Evolutionary conservation across 1,284 basidiomycete species (phyloP).

Genomic region (Heliocybe sulcata): DNA sequence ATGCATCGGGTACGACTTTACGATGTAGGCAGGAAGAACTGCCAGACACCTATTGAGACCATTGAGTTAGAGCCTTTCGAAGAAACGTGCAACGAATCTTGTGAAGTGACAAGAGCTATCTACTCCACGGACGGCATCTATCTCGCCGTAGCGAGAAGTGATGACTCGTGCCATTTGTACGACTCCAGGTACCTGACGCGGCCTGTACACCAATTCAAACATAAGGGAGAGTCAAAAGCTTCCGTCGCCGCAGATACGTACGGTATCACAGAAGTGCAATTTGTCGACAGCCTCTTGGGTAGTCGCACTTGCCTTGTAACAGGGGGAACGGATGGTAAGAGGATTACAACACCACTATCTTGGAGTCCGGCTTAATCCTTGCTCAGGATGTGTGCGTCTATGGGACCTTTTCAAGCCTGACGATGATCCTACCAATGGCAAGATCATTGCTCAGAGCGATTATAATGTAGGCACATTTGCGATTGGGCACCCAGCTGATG

Average conservation of each 20-base stretch:
- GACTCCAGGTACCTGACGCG: constrained; percentile 46
- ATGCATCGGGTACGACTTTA: constrained; percentile 42
- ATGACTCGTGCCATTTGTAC: constrained; percentile 55
- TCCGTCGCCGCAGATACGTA: constrained; percentile 22
- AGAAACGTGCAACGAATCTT: constrained; percentile 15
- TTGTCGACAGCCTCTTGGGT: constrained; percentile 37
- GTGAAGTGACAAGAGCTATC: constrained; percentile 40
- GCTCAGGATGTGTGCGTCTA: constrained; percentile 53
- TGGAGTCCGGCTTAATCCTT: constrained; percentile 8
- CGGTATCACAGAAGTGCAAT: constrained; percentile 49
- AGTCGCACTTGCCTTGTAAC: constrained; percentile 44
- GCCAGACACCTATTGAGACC: constrained; percentile 18
- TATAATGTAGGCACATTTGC: constrained; percentile 55
- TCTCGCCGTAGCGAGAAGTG: constrained; percentile 50
- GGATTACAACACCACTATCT: constrained; percentile 1
- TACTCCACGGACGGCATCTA: constrained; percentile 58
- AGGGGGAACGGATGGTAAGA: constrained; percentile 58
- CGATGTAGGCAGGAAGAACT: constrained; percentile 33
- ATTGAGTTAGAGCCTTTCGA: constrained; percentile 25
- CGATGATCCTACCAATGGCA: constrained; percentile 34
- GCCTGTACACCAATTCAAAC: constrained; percentile 39
- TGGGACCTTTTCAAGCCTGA: constrained; percentile 48
- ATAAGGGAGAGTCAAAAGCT: constrained; percentile 28
- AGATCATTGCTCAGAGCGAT: constrained; percentile 39
- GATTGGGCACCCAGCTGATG: constrained; percentile 43